Conservation (phyloP, 129 eudicot genomes). For the Centrapalus pauciflorus region DNA sequence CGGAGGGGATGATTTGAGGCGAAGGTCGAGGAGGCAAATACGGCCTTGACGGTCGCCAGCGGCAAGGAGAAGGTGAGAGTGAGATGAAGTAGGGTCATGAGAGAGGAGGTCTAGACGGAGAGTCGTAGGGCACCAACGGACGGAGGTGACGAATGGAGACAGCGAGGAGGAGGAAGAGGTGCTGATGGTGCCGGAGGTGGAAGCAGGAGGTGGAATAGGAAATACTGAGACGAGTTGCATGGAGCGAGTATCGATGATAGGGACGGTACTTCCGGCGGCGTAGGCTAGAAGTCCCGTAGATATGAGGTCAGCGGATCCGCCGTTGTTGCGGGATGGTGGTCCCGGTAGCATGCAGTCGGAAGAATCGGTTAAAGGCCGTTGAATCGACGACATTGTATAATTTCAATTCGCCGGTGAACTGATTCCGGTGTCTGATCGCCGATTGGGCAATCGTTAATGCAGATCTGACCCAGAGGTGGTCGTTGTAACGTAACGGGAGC, state of each 20-base stretch:
- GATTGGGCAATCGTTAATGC: background rate
- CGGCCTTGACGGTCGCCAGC: slow-evolving; percentile 97
- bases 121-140: slow-evolving; percentile 74
- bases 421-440: slow-evolving; percentile 10
- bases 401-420: slow-evolving; percentile 5
- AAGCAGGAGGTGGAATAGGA: slow-evolving; percentile 68
- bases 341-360: slow-evolving; percentile 79
- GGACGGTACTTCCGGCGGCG: slow-evolving; percentile 75
- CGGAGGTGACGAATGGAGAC: slow-evolving; percentile 75
- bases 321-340: slow-evolving; percentile 83
- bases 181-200: slow-evolving; percentile 5
- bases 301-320: slow-evolving; percentile 63
- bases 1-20: slow-evolving; percentile 36
- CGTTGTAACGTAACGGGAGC: background rate
- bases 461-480: slow-evolving; percentile 2
- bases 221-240: slow-evolving; percentile 66
- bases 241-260: slow-evolving; percentile 64
- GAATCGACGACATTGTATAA: slow-evolving; percentile 30
- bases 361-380: slow-evolving; percentile 26
- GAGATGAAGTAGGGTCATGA: slow-evolving; percentile 35
- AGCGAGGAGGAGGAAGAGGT: slow-evolving; percentile 39
- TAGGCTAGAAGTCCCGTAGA: slow-evolving; percentile 70
- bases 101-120: slow-evolving; percentile 55
- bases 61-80: slow-evolving; percentile 62
- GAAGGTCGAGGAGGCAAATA: slow-evolving; percentile 59